Evolutionary conservation across 179 eudicot species (phyloP), one percentile per base, ranked within the genome.

Genomic region (Silene coronaria): DNA sequence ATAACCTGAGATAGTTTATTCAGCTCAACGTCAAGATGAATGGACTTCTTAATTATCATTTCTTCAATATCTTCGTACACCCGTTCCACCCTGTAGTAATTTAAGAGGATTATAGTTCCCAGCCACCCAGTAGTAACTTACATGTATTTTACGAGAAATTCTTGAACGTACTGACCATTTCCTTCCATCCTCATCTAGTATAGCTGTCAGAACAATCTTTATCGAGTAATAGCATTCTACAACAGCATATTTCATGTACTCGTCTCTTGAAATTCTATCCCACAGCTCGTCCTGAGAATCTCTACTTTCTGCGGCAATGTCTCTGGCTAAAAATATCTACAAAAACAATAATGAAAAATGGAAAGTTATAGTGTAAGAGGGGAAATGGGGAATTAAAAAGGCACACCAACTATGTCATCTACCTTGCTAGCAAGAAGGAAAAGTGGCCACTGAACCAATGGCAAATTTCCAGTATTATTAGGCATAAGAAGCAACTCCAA

Each of bases 351-450:
- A 34, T 36, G 19, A 38, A 23, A 45, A 53, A 34, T 58, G 75
- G 34, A 34, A 27, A 72, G n/a, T 19, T 59, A 72, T 10, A 72
- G 32, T 34, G 42, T 59, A 30, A 36, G 30, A 8, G 17, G n/a
- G 42, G 21, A 59, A 11, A 7, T 27, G 27, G 8, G n/a, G 67
- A 22, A 48, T 13, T 53, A 21, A 19, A 71, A 13, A 60, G 72
- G 1, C 14, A 36, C 3, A 19, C 46, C 38, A 63, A 38, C 51
- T 74, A 53, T 11, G 68, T 58, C 23, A 68, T 19, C 11, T 24
- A 96, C 99, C 96, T 96, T 93, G 97, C 99, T 96, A 55, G 90
- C 98, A 76, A 96, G 89, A 80, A 96, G 98, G 80, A 96, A 96
- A 73, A 96, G 97, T 42, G 99, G 99, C 98, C 99, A 96, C 85